Percentiles rank a stretch among this genome's conserved stretches.
phyloP scores from a whole-genome alignment of 2,329 filamentous ascomycete genomes.

The Leptographium radiaticola region DNA sequence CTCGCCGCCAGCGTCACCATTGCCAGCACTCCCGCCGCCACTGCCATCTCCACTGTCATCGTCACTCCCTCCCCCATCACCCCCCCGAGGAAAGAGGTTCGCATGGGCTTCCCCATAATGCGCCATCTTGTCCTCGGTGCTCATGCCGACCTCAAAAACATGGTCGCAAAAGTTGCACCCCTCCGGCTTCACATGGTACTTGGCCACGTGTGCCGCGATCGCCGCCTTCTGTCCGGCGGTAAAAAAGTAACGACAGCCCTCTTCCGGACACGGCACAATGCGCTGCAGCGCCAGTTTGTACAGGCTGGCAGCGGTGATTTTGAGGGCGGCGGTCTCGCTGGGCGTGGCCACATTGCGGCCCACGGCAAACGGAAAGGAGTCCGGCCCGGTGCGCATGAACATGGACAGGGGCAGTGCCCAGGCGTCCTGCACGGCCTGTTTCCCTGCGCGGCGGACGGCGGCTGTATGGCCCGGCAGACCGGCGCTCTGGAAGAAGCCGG shows the following conservation, averaged over 20 bases:
- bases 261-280: background rate
- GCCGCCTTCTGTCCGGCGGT: background rate
- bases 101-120: background rate
- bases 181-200: background rate
- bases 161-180: background rate
- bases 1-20: too few species aligned
- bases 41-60: background rate
- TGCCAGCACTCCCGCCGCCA: too few species aligned
- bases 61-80: too few species aligned
- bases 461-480: background rate
- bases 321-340: background rate
- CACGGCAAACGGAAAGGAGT: background rate
- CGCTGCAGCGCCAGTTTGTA: constrained; percentile 1
- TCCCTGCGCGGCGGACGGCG: background rate
- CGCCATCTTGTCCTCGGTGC: background rate
- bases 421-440: background rate
- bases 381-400: background rate
- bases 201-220: background rate
- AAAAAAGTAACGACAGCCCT: background rate
- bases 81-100: background rate
- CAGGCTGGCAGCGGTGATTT: background rate
- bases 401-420: background rate
- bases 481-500: background rate
- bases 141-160: background rate
- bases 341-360: constrained; percentile 1